Evolutionary conservation across 2,329 filamentous ascomycete genomes (phyloP), one percentile per base, ranked within the genome.

Genomic region (Trichoderma sp.): DNA sequence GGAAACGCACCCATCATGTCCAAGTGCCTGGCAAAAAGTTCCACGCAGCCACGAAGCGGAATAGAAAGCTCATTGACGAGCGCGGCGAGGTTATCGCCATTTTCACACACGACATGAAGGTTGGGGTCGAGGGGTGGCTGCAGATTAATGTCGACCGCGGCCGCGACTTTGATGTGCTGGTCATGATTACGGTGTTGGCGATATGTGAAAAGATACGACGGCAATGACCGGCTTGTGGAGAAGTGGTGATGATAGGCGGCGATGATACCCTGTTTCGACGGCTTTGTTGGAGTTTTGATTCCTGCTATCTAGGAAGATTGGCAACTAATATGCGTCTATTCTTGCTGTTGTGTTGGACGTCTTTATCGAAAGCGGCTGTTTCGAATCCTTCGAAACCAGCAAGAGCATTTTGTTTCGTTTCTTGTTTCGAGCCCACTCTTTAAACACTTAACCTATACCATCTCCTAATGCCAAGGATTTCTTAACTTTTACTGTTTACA

Each of bases 131-230:
- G 21, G 72, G 73, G 49, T 59, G 57, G 27, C 58, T 74, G 49
- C 70, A 73, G 61, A 70, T 73, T n/a, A 61, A 73, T 19, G 71
- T 69, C 6, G 60, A 72, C 13, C 35, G 60, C 11, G 72, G 71
- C 1, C 57, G 58, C 21, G 58, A 68, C 2, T 72, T 74, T 67
- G 72, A 74, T 33, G 37, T 66, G 40, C 64, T 73, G 69, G 70
- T 64, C 4, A 68, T 72, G 35, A 60, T 72, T 21, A 71, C 73
- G 2, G 67, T 62, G 4, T 29, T 74, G 52, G 63, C 70, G 2
- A 57, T 74, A 43, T 69, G 69, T 53, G 73, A 73, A 47, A 68
- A 68, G 59, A 57, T 60, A 16, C 66, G 71, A n/a, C 68, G 71
- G 40, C 55, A 59, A 14, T 67, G 56, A n/a, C n/a, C 8, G 4